These are phyloP conservation scores for Pichia terricola DNA, from an alignment of 1,139 yeast genomes.

Conservation along the genomic window DNA sequence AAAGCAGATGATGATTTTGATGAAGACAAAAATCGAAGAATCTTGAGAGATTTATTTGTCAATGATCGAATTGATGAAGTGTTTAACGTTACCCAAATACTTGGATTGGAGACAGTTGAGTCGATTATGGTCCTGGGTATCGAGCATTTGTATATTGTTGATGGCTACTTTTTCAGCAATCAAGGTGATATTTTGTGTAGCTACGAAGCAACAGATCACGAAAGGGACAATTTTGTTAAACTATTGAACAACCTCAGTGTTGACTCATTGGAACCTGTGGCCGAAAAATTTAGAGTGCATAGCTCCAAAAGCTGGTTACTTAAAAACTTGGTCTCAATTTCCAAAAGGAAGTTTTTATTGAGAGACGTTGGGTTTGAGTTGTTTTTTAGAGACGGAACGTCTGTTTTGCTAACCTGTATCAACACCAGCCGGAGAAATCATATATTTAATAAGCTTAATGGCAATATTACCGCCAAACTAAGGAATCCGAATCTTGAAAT, in stretches of 20 bases:
- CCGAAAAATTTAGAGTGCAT: constrained; percentile 15
- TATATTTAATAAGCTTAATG: constrained; percentile 39
- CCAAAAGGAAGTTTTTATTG: constrained; percentile 63
- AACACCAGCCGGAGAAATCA: constrained; percentile 44
- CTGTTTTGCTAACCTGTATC: constrained; percentile 51
- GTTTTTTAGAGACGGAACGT: constrained; percentile 64
- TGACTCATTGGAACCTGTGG: constrained; percentile 26
- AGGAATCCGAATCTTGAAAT: constrained; percentile 43
- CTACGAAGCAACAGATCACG: constrained; percentile 50
- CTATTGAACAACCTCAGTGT: constrained; percentile 34
- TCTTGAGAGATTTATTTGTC: constrained; percentile 53
- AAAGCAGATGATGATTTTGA: not conserved
- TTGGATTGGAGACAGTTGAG: constrained; percentile 65
- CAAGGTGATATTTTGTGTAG: constrained; percentile 55
- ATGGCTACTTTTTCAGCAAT: constrained; percentile 52
- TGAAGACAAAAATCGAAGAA: constrained; percentile 67
- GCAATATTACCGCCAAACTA: constrained; percentile 35
- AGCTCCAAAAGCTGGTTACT: constrained; percentile 11
- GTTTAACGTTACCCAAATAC: constrained; percentile 68
- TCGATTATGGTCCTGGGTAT: constrained; percentile 64
- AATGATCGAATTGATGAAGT: constrained; percentile 64
- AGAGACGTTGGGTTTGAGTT: constrained; percentile 74
- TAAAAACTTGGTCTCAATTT: constrained; percentile 45
- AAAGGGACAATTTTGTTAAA: constrained; percentile 59
- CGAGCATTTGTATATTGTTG: constrained; percentile 55